These are phyloP conservation scores for Sporothrix dimorphospora DNA, from an alignment of 2,329 filamentous ascomycete genomes.

Conservation along the genomic window DNA sequence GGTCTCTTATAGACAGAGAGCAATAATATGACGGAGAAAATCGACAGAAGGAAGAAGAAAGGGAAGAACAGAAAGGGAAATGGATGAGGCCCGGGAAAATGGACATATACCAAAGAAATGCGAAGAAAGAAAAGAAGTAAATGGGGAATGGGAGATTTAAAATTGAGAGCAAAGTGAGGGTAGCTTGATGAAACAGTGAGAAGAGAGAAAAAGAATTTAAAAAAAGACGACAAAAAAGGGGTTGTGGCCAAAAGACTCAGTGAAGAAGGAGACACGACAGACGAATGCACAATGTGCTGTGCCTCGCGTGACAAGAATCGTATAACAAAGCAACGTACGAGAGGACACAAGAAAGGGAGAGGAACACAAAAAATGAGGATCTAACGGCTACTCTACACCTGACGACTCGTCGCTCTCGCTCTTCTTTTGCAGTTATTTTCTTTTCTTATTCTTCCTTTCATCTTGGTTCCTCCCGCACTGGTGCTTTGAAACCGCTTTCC, in stretches of 20 bases:
- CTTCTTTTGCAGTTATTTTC: background rate
- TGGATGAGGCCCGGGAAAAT: conserved; percentile 2
- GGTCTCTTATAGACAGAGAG: background rate
- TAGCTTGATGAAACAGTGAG: background rate
- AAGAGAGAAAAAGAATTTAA: background rate
- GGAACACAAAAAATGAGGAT: background rate
- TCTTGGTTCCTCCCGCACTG: background rate
- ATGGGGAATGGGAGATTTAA: background rate
- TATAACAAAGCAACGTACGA: background rate
- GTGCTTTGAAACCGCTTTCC: background rate
- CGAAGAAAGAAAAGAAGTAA: background rate
- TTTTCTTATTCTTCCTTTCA: background rate
- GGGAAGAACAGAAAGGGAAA: background rate
- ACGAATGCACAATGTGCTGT: conserved; percentile 18
- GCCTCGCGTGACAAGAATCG: conserved; percentile 13
- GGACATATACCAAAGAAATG: background rate
- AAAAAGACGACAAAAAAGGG: background rate
- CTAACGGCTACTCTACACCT: background rate
- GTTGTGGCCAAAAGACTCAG: background rate
- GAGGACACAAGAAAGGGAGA: background rate
- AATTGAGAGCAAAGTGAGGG: background rate
- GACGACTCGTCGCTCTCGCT: background rate
- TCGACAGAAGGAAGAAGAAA: background rate
- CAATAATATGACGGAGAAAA: conserved; percentile 4
- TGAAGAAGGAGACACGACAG: conserved; percentile 4